Evolutionary conservation across 129 eudicot genomes (phyloP).

Genomic region (Mikania micrantha): DNA sequence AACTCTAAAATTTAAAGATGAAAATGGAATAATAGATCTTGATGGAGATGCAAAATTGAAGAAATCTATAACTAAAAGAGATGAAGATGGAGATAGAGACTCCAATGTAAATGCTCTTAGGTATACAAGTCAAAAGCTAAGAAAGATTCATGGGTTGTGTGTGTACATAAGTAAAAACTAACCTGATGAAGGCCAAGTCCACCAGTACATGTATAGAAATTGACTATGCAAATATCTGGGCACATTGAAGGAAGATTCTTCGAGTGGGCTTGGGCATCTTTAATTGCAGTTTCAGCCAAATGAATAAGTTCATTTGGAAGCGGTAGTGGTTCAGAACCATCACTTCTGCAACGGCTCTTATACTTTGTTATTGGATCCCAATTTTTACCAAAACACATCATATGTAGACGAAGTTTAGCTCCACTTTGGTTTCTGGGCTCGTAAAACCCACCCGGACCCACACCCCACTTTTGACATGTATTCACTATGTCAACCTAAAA

Average conservation of each 20-base stretch:
- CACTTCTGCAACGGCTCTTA: conserved; percentile 12
- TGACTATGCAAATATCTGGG: conserved; percentile 54
- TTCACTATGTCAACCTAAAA: conserved; percentile 35
- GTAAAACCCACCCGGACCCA: conserved; percentile 49
- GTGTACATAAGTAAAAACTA: background rate
- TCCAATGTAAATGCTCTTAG: no score
- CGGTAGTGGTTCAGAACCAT: conserved; percentile 32
- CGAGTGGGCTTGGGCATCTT: conserved; percentile 27
- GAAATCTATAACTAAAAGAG: no score
- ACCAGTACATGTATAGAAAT: conserved; percentile 46
- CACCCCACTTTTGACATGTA: conserved; percentile 39
- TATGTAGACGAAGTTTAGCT: conserved; percentile 40
- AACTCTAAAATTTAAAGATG: no score
- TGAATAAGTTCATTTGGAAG: conserved; percentile 32
- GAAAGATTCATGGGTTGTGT: background rate
- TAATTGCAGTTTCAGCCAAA: conserved; percentile 36
- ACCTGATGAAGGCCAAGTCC: conserved; percentile 70
- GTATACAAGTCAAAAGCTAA: background rate
- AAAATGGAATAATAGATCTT: no score
- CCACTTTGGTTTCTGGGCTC: conserved; percentile 47
- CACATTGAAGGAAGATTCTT: conserved; percentile 36
- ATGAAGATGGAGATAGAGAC: no score
- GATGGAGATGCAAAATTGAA: no score
- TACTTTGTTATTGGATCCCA: conserved; percentile 52
- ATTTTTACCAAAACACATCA: conserved; percentile 61